Percentiles rank a stretch among this genome's conserved stretches.
Evolutionary conservation across 2,329 filamentous ascomycete species (phyloP).

Genomic region (Plectosphaerella cucumerina): DNA sequence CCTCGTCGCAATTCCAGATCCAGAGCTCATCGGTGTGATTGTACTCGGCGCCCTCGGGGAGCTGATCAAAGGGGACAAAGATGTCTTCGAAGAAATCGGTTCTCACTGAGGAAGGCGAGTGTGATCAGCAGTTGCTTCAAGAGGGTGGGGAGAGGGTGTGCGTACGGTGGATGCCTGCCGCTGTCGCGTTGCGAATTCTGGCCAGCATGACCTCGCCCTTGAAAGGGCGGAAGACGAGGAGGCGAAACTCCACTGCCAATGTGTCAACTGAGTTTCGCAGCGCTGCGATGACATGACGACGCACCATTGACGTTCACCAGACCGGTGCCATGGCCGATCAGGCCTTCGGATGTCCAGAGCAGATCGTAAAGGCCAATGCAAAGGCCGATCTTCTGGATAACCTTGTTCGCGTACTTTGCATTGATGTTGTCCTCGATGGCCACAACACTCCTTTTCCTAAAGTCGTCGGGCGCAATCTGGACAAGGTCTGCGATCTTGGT

Average conservation of each 20-base stretch:
- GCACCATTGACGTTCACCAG: conserved; percentile 90
- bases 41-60: conserved; percentile 73
- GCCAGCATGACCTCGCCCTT: conserved; percentile 89
- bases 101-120: conserved; percentile 56
- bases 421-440: conserved; percentile 97
- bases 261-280: conserved; percentile 9
- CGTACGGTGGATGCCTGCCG: conserved; percentile 67
- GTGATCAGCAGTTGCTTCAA: not conserved
- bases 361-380: conserved; percentile 93
- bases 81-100: conserved; percentile 96
- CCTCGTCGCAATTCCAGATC: conserved; percentile 75
- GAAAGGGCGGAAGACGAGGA: conserved; percentile 93
- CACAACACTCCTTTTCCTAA: conserved; percentile 74
- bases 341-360: conserved; percentile 81
- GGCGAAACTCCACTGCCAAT: conserved; percentile 75
- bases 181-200: conserved; percentile 71
- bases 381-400: conserved; percentile 89
- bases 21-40: conserved; percentile 74
- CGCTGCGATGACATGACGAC: not conserved
- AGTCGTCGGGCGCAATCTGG: conserved; percentile 85
- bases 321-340: conserved; percentile 90
- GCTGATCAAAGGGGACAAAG: conserved; percentile 67
- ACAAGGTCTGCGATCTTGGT: conserved; percentile 93
- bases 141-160: not conserved
- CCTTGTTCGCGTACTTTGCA: conserved; percentile 92